These are phyloP conservation scores for Erodium chrysanthum DNA, from an alignment of 441 rosid species.

Conservation along the genomic window DNA sequence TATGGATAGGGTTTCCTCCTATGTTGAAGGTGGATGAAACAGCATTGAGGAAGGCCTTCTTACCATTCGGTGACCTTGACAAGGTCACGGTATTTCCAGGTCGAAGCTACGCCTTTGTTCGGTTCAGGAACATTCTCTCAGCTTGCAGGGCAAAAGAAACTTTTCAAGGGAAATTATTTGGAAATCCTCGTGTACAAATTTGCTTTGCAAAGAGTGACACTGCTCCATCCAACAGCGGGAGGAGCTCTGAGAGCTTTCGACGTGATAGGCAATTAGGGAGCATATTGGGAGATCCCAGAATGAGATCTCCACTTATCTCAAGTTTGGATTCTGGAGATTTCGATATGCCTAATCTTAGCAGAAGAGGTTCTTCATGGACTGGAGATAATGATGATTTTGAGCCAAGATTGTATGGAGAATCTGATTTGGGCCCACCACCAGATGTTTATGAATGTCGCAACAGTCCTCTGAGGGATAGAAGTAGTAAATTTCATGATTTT, in stretches of 20 bases:
- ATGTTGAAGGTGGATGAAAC: constrained; percentile 66
- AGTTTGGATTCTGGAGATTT: constrained; percentile 41
- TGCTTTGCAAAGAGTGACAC: constrained; percentile 80
- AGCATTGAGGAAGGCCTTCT: constrained; percentile 64
- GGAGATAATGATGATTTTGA: constrained; percentile 46
- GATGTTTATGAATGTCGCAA: constrained; percentile 42
- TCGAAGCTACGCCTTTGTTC: constrained; percentile 95
- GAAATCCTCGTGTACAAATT: constrained; percentile 90
- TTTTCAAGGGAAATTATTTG: constrained; percentile 86
- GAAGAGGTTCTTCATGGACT: constrained; percentile 38
- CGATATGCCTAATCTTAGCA: constrained; percentile 41
- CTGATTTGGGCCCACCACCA: constrained; percentile 38
- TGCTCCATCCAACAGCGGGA: constrained; percentile 32
- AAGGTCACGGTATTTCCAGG: constrained; percentile 83
- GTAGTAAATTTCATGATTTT: constrained; percentile 32
- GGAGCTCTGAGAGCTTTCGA: constrained; percentile 36
- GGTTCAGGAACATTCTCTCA: constrained; percentile 45
- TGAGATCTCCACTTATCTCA: constrained; percentile 42
- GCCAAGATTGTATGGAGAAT: constrained; percentile 43
- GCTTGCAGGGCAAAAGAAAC: constrained; percentile 89
- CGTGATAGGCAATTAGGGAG: constrained; percentile 41
- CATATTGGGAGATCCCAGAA: constrained; percentile 30
- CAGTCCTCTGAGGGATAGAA: constrained; percentile 53
- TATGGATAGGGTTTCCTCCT: constrained; percentile 93
- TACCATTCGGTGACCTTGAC: constrained; percentile 80